phyloP scores from a whole-genome alignment of 176 grass and related monocot species.

The Phoenix roebelenii region DNA sequence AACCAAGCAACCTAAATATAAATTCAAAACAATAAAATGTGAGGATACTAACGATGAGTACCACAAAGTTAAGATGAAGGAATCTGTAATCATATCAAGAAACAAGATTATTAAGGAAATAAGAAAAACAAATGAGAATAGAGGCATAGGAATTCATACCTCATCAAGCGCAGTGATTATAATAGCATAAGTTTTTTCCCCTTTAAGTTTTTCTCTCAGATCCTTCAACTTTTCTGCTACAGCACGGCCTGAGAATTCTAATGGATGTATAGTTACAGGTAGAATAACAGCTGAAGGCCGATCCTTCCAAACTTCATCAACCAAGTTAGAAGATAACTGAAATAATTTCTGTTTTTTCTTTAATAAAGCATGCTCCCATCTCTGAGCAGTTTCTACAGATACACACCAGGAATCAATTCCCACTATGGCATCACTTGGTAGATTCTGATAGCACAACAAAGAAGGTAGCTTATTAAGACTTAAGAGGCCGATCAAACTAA shows the following conservation, averaged over 20 bases:
- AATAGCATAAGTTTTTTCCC: slow-evolving; percentile 50
- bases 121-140: neutral
- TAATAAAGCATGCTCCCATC: slow-evolving; percentile 65
- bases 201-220: slow-evolving; percentile 53
- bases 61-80: too few species aligned
- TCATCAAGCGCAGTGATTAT: slow-evolving; percentile 84
- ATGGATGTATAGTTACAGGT: slow-evolving; percentile 60
- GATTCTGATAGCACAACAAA: slow-evolving; percentile 43
- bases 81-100: too few species aligned
- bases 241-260: slow-evolving; percentile 61
- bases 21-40: neutral
- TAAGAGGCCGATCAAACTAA: too few species aligned
- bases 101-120: too few species aligned
- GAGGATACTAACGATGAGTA: neutral
- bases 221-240: slow-evolving; percentile 67
- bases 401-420: slow-evolving; percentile 91
- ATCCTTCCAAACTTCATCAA: slow-evolving; percentile 85
- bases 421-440: slow-evolving; percentile 51
- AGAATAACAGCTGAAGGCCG: slow-evolving; percentile 39
- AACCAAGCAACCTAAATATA: slow-evolving; percentile 80
- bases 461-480: too few species aligned
- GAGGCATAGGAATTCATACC: slow-evolving; percentile 26
- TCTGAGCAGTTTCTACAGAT: slow-evolving; percentile 58
- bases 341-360: slow-evolving; percentile 63
- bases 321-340: slow-evolving; percentile 69